Evolutionary conservation across 1,284 basidiomycete species (phyloP).

Genomic region (Sanghuangporus sanghuang): DNA sequence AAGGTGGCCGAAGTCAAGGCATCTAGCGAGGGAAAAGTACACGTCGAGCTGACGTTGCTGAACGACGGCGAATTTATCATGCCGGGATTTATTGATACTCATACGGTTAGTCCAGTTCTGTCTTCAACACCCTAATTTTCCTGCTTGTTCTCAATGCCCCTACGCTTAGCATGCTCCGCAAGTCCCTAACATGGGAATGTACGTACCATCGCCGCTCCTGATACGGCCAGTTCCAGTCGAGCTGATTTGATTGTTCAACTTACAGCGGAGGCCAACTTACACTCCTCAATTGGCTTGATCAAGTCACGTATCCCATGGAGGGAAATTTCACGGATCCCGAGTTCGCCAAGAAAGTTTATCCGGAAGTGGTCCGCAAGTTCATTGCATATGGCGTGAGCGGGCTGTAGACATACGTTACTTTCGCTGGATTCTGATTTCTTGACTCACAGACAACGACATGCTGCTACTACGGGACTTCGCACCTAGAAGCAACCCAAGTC

Average conservation of each 20-base stretch:
- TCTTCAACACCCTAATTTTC: background rate
- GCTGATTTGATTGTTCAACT: background rate
- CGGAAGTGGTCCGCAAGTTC: conserved; percentile 70
- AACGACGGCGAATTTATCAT: conserved; percentile 74
- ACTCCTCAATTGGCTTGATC: conserved; percentile 87
- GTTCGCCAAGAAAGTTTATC: conserved; percentile 73
- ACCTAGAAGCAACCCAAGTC: conserved; percentile 75
- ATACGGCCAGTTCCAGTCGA: background rate
- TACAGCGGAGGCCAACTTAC: conserved; percentile 71
- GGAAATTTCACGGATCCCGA: conserved; percentile 63
- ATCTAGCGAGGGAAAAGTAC: conserved; percentile 22
- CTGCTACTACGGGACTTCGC: conserved; percentile 87
- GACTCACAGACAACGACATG: conserved; percentile 78
- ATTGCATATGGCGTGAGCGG: conserved; percentile 71
- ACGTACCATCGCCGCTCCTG: conserved; percentile 22
- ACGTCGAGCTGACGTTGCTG: conserved; percentile 42
- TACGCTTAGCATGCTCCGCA: conserved; percentile 75
- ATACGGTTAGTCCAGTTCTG: conserved; percentile 55
- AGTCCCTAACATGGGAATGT: conserved; percentile 81
- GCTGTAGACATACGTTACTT: background rate
- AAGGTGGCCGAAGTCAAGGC: conserved; percentile 28
- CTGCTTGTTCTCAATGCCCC: conserved; percentile 7
- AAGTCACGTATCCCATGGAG: conserved; percentile 90
- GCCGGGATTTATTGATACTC: conserved; percentile 89
- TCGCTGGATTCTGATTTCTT: background rate